These are phyloP conservation scores for Vinca minor DNA, from an alignment of 257 asterid species.

Conservation along the genomic window DNA sequence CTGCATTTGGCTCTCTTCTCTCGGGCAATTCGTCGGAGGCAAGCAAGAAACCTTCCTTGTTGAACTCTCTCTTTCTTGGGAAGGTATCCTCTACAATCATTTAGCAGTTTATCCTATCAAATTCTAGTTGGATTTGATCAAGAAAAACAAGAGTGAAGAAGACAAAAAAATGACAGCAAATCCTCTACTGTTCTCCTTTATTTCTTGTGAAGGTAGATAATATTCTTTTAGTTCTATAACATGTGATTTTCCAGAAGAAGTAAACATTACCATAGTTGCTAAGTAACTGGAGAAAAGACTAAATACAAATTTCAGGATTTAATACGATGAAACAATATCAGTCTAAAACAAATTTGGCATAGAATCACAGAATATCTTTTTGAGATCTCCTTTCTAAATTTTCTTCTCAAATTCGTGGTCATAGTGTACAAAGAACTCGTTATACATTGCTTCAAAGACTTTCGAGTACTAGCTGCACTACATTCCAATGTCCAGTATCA, in stretches of 20 bases:
- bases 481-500: not conserved
- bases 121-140: not conserved
- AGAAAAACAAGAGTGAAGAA: not conserved
- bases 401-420: not conserved
- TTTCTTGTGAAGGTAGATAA: not conserved
- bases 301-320: not conserved
- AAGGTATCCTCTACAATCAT: conserved; percentile 42
- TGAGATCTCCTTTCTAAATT: not conserved
- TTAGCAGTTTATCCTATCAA: not conserved
- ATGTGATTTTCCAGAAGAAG: not conserved
- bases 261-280: not conserved
- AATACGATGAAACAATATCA: not conserved
- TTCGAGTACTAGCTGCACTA: not conserved
- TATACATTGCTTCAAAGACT: not conserved
- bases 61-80: conserved; percentile 85
- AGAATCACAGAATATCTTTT: not conserved
- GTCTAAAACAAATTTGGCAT: not conserved
- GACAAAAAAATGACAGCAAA: not conserved
- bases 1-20: conserved; percentile 64
- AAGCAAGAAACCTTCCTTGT: conserved; percentile 47
- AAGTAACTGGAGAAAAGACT: not conserved
- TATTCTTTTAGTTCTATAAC: not conserved
- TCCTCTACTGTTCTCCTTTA: not conserved
- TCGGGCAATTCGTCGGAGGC: conserved; percentile 45
- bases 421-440: not conserved